Base-by-base conservation (phyloP, 345 rosid species). In the Populus davidiana region DNA sequence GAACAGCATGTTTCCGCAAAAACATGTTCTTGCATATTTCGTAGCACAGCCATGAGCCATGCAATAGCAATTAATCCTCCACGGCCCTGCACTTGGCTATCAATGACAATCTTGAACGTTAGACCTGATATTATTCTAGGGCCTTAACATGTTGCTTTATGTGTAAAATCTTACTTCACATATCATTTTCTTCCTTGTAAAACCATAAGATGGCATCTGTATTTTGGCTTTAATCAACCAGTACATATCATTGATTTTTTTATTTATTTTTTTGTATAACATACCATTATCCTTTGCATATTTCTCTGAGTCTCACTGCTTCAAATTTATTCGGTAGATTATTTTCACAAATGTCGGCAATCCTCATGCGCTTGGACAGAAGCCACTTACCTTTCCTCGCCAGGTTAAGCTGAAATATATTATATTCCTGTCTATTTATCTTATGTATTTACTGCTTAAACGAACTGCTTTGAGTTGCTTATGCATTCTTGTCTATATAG, bases 281-380 rank as follows among this genome's bases (percentile, higher is more conserved):
- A 36, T 29, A 43, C 25, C 20, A 14, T 41, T 20, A 62, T 73
- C 49, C 33, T 25, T 18, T 72, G 31, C 21, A 14, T 75, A 33
- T 8, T 59, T 65, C 71, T 56, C 7, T 23, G 33, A 16, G 43
- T 76, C 83, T 77, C 67, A 78, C 31, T 39, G 33, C 52, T 75
- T 10, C 70, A 49, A 79, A 10, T 75, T 84, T 47, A 35, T 75
- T 79, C 64, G 64, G 78, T 88, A 96, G 99, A 96, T 96, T 78
- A 91, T 96, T 80, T 96, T 96, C 86, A 96, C 99, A 67, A 96
- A 96, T 85, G 98, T 96, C 67, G 99, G 99, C 79, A 93, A 96
- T 77, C 99, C 99, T 83, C 99, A 96, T 84, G 99, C 99, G 77
- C 86, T 93, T 54, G 98, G 98, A 76, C 99, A 96, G 90, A 96